Evolutionary conservation across 106 monocot genomes (phyloP), one percentile per base, ranked within the genome.

Genomic region (Gastrodia elata): DNA sequence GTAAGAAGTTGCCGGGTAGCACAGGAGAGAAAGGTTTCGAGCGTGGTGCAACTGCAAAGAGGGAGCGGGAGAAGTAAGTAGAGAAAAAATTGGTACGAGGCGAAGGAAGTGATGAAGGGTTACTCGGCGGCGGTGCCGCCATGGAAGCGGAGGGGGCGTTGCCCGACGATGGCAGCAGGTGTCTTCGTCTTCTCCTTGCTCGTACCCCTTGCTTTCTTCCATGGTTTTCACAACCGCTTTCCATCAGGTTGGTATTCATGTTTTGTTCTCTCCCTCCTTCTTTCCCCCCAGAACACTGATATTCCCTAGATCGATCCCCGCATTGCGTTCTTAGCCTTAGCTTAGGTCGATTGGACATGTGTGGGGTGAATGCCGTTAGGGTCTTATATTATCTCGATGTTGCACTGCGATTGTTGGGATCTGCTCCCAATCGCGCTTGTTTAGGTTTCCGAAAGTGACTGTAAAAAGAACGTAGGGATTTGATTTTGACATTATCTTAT

Each of bases 101-200:
- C 24, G 25, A 26, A 39, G 25, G 40, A 42, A 32, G 22, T 30
- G 70, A 80, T 75, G 80, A 80, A 80, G 64, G 75, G 75, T 30
- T 64, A 39, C 80, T 22, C 46, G 3, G 75, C 75, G 27, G 64
- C 65, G 27, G 7, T 11, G 8, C 52, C 81, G 10, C 67, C 80
- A 59, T 64, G 64, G 68, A 87, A 87, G 81, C 71, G 83, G 78
- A 46, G 81, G 33, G 83, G 87, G 83, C 81, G 76, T 73, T 74
- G 78, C 16, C 78, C 76, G 39, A 78, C 83, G 20, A 20, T 76
- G 30, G 49, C 76, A 33, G 83, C 84, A 10, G 34, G 81, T 55
- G 72, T 78, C 30, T 83, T 87, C 78, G 87, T 83, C 57, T 61
- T 80, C 78, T 87, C 87, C 10, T 64, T 87, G 39, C 69, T 83